Evolutionary conservation across 306 rosid genomes (phyloP).

Genomic region (Begonia masoniana): DNA sequence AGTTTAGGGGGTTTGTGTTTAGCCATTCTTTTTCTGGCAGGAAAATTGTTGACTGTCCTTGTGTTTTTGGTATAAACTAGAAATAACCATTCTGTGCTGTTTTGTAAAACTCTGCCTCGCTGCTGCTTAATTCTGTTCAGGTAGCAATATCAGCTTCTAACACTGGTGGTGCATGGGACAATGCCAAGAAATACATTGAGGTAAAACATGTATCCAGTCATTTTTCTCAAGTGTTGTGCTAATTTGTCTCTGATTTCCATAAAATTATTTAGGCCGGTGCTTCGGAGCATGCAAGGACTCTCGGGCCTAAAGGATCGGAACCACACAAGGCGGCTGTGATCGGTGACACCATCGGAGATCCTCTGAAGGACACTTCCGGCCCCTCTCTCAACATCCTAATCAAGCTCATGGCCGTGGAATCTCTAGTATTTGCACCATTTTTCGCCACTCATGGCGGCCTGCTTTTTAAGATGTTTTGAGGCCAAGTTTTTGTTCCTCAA

Average conservation of each 20-base stretch:
- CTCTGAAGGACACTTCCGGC: conserved; percentile 63
- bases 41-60: too few species aligned
- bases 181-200: conserved; percentile 80
- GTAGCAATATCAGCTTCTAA: conserved; percentile 65
- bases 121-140: conserved; percentile 8
- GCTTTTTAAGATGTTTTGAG: conserved; percentile 50
- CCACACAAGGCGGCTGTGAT: conserved; percentile 71
- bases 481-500: background rate
- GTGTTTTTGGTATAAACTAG: too few species aligned
- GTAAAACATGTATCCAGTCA: conserved; percentile 7
- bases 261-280: conserved; percentile 43
- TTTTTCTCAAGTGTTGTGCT: too few species aligned
- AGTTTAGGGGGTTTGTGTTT: too few species aligned
- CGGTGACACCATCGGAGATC: conserved; percentile 73
- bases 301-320: conserved; percentile 62
- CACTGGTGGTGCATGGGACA: conserved; percentile 77
- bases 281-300: conserved; percentile 51
- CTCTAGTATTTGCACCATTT: conserved; percentile 52
- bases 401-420: conserved; percentile 74
- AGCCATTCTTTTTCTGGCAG: too few species aligned
- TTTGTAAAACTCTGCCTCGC: background rate
- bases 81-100: too few species aligned
- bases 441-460: conserved; percentile 66
- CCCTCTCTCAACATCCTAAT: conserved; percentile 68
- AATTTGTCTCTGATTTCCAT: background rate